A percentile compares a stretch with the other conserved stretches of the same genome.
Conservation (phyloP, 2,329 filamentous ascomycete species). For the Fusarium buxicola region DNA sequence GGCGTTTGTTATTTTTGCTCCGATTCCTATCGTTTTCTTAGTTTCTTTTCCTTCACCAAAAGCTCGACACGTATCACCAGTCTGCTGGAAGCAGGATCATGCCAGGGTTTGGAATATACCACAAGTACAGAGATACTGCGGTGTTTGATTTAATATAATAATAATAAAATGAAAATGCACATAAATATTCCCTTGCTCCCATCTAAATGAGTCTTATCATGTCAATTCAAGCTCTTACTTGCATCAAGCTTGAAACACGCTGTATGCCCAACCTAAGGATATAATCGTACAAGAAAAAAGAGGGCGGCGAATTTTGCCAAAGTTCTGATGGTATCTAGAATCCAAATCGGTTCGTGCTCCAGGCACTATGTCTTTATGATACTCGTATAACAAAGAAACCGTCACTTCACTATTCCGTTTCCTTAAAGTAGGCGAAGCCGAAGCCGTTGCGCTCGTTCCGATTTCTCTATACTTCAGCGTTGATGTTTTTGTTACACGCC, state of each 20-base stretch:
- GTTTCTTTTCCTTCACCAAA: neutral
- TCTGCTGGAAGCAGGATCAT: neutral
- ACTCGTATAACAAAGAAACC: slow-evolving; percentile 15
- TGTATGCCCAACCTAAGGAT: slow-evolving; percentile 14
- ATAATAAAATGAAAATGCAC: neutral
- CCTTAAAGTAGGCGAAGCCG: slow-evolving; percentile 15
- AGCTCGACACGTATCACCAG: slow-evolving; percentile 2
- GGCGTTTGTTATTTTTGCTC: slow-evolving; percentile 36
- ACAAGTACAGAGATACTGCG: slow-evolving; percentile 1
- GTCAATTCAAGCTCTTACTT: neutral
- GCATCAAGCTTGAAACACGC: slow-evolving; percentile 7
- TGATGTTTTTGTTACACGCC: neutral
- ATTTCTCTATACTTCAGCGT: slow-evolving; percentile 6
- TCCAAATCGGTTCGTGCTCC: slow-evolving; percentile 34
- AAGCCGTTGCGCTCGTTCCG: slow-evolving; percentile 19
- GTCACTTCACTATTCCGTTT: slow-evolving; percentile 16
- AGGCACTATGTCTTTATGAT: slow-evolving; percentile 35
- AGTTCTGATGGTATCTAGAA: slow-evolving; percentile 41
- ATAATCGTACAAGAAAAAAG: slow-evolving; percentile 26
- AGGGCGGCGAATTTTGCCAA: slow-evolving; percentile 23
- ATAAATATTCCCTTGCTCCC: neutral
- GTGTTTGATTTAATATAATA: neutral
- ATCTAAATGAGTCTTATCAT: neutral
- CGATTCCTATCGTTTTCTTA: slow-evolving; percentile 8
- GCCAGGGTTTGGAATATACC: neutral